Base-by-base conservation (phyloP, 2,329 filamentous ascomycete species). In the Aspergillus sp. region DNA sequence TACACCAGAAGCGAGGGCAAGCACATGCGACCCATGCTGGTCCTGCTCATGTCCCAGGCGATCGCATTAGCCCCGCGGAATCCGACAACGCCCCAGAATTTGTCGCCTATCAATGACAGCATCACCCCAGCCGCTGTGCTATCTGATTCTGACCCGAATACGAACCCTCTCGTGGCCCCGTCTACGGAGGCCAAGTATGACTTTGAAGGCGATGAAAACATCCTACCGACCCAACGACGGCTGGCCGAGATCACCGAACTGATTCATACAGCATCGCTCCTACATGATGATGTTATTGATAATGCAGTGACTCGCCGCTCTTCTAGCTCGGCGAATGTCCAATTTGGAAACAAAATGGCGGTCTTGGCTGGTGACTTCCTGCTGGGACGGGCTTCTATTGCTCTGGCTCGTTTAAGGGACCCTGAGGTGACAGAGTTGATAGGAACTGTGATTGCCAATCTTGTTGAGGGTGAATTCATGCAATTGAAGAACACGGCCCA, bases 401-500 rank as follows among this genome's bases (percentile, higher is more conserved):
- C 91, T 4, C 78, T 98, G 38, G 93, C 93, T 9, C 82, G 93
- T 38, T 73, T 98, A 49, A 81, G 91, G 30, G 88, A 98, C 62
- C 86, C 90, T 39, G 93, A 98, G 69, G 93, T 98, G 2, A 88
- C 89, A 6, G 93, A 98, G 72, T 78, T 98, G 5, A 74, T 98
- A 29, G 89, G 93, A 3, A 97, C 91, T 1, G 93, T 97, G 38
- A 97, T 98, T 57, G 91, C 93, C 40, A 98, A 98, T 66, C 75
- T 98, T 28, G 90, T 98, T 19, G 93, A 98, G 72, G 93, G 93
- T 62, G 93, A 98, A 70, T 97, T 98, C 73, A 98, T 98, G 93
- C 93, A 98, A 74, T 75, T 98, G 58, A 94, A 95, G 73, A 98
- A 98, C 69, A 97, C 93, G 1, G 87, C 86, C 41, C 77, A 80